Evolutionary conservation across 2,329 filamentous ascomycete genomes (phyloP).

Genomic region (Alternaria ventricosa): DNA sequence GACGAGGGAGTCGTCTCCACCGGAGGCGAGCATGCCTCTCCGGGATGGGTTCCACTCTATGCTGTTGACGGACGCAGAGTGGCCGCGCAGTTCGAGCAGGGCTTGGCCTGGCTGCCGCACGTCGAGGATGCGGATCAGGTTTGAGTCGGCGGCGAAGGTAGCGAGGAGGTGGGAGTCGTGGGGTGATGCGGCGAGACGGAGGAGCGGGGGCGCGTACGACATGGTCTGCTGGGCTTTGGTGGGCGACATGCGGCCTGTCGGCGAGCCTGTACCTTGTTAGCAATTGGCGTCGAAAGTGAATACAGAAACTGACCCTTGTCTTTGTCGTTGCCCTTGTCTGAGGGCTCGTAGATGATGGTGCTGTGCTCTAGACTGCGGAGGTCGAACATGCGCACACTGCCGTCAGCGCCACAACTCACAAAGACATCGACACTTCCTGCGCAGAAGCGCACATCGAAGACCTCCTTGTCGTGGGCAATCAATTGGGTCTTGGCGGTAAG

Average conservation of each 20-base stretch:
- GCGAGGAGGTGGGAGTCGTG: constrained; percentile 94
- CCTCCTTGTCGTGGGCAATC: constrained; percentile 98
- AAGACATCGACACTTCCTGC: constrained; percentile 99
- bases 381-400: constrained; percentile 98
- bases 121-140: constrained; percentile 90
- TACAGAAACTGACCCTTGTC: constrained; percentile 48
- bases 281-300: background rate
- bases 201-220: constrained; percentile 67
- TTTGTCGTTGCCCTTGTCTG: constrained; percentile 71
- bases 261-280: constrained; percentile 47
- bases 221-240: constrained; percentile 79
- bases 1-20: constrained; percentile 89
- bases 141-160: constrained; percentile 95
- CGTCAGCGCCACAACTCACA: constrained; percentile 95
- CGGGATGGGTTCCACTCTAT: constrained; percentile 94
- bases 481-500: constrained; percentile 97
- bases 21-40: constrained; percentile 87
- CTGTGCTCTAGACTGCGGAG: constrained; percentile 94
- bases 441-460: constrained; percentile 98
- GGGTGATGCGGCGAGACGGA: constrained; percentile 86
- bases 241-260: constrained; percentile 67
- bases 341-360: constrained; percentile 98
- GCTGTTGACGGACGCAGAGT: constrained; percentile 84
- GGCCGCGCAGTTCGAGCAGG: constrained; percentile 88
- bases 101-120: constrained; percentile 96